These are phyloP conservation scores for Garcia nutans DNA, from an alignment of 345 rosid species.

Conservation along the genomic window DNA sequence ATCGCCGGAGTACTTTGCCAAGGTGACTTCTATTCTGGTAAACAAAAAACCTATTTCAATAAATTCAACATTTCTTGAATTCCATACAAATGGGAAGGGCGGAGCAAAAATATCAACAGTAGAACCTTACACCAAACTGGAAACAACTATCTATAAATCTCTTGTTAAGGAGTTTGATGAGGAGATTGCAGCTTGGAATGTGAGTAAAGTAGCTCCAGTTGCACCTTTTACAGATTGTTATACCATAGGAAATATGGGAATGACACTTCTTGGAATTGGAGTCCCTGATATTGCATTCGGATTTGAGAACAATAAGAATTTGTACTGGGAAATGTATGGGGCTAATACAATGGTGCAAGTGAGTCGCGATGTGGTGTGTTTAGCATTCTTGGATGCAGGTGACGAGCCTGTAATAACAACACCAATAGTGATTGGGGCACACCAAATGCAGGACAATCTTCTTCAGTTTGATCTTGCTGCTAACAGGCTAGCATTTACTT, in stretches of 20 bases:
- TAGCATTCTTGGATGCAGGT: constrained; percentile 31
- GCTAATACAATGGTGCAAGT: constrained; percentile 30
- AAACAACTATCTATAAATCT: constrained; percentile 15
- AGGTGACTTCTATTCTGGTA: constrained; percentile 17
- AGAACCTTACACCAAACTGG: constrained; percentile 18
- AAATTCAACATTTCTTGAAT: constrained; percentile 17
- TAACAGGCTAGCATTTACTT: constrained; percentile 13
- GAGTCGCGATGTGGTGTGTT: constrained; percentile 22
- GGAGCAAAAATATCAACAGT: constrained; percentile 21
- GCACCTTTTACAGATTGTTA: constrained; percentile 25
- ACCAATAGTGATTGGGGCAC: constrained; percentile 20
- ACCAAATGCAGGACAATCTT: constrained; percentile 25
- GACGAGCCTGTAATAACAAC: not conserved
- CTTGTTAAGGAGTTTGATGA: constrained; percentile 19
- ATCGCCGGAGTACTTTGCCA: constrained; percentile 22
- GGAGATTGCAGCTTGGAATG: constrained; percentile 10
- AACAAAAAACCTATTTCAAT: constrained; percentile 11
- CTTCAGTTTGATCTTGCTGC: constrained; percentile 19
- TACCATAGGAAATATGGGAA: not conserved
- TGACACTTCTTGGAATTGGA: constrained; percentile 8
- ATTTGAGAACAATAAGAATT: constrained; percentile 18
- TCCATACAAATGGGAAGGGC: constrained; percentile 8
- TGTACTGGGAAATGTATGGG: constrained; percentile 27
- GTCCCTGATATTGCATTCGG: constrained; percentile 23
- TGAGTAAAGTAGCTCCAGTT: constrained; percentile 17